Evolutionary conservation across 2,329 filamentous ascomycete genomes (phyloP).

Genomic region (Ophiocordyceps camponoti-floridani): DNA sequence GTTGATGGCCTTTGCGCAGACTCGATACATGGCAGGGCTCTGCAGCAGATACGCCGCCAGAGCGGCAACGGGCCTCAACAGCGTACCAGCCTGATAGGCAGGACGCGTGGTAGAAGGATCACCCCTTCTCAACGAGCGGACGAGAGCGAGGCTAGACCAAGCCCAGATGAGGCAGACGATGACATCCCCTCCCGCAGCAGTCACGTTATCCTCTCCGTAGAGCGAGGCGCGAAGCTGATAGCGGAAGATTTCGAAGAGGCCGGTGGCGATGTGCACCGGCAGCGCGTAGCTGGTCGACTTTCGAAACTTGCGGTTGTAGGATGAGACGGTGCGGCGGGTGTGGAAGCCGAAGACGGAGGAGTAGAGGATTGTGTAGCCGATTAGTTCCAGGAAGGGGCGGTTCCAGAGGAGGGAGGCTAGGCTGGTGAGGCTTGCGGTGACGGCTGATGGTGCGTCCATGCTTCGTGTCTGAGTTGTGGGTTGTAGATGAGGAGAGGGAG

Average conservation of each 20-base stretch:
- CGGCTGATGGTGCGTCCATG: neutral
- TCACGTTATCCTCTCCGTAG: neutral
- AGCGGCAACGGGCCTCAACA: neutral
- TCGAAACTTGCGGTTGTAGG: slow-evolving; percentile 1
- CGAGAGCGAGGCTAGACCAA: neutral
- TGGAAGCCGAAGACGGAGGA: neutral
- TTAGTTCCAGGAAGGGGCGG: neutral
- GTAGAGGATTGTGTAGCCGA: neutral
- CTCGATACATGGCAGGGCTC: neutral
- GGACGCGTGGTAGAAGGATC: slow-evolving; percentile 1
- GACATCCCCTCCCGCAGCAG: neutral
- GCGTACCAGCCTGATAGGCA: neutral
- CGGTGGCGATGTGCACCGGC: neutral
- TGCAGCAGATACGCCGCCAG: neutral
- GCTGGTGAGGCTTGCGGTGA: neutral
- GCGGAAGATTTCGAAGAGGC: slow-evolving; percentile 1
- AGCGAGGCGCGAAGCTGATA: neutral
- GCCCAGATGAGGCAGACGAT: slow-evolving; percentile 1
- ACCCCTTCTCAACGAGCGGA: neutral
- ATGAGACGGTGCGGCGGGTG: neutral
- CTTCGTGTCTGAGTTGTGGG: neutral
- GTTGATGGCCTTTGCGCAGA: neutral
- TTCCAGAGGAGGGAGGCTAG: neutral
- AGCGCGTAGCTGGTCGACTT: slow-evolving; percentile 1
- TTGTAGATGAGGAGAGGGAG: neutral